Conservation (phyloP, 1,139 yeast species). For the Spencermartinsiella ligniputridi region DNA sequence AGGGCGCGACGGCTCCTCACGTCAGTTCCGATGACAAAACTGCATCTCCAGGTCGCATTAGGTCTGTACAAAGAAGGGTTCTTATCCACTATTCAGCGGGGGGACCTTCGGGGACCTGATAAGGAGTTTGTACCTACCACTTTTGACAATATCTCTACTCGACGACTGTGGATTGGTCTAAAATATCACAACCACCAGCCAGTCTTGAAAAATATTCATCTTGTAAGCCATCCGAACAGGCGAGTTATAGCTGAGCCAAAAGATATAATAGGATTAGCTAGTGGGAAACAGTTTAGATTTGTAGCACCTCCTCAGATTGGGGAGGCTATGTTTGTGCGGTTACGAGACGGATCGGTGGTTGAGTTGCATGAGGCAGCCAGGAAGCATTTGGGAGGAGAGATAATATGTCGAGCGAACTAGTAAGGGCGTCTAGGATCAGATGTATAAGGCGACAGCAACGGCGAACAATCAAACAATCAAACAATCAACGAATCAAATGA, state of each 20-base stretch:
- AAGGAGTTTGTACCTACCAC: conserved; percentile 68
- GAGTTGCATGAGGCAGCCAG: conserved; percentile 84
- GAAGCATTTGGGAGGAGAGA: conserved; percentile 67
- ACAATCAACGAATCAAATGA: no score
- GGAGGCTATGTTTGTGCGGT: conserved; percentile 69
- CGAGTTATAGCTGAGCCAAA: conserved; percentile 57
- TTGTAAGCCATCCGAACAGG: conserved; percentile 84
- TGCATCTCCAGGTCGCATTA: conserved; percentile 77
- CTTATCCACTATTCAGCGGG: conserved; percentile 76
- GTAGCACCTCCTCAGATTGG: conserved; percentile 86
- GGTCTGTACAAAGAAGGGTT: conserved; percentile 91
- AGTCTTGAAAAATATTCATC: conserved; percentile 64
- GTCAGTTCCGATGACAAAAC: conserved; percentile 75
- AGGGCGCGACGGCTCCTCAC: conserved; percentile 72
- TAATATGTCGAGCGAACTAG: conserved; percentile 72
- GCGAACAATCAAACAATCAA: no score
- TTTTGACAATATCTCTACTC: conserved; percentile 77
- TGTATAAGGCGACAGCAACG: no score
- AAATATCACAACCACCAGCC: conserved; percentile 81
- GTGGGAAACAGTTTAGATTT: conserved; percentile 70
- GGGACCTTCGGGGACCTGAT: conserved; percentile 91
- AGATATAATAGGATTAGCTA: conserved; percentile 68
- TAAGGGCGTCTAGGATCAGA: no score
- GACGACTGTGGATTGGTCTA: conserved; percentile 88
- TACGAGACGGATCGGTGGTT: conserved; percentile 48